Percentiles rank a stretch among this genome's conserved stretches.
These are phyloP conservation scores for Monascus purpureus DNA, from an alignment of 495 filamentous ascomycete genomes.

Conservation along the genomic window DNA sequence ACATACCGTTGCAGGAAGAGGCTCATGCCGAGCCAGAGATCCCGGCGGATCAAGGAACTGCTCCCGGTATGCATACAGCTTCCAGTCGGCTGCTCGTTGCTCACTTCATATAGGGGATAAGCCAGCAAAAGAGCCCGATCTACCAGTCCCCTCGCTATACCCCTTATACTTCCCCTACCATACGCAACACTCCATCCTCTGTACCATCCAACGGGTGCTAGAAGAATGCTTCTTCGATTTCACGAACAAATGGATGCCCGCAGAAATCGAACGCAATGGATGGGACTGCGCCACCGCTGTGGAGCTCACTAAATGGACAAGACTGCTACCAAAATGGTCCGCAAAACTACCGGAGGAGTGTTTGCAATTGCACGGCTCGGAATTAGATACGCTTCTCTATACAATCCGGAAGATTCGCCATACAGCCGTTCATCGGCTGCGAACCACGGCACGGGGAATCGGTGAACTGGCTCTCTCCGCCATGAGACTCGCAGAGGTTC, in stretches of 20 bases:
- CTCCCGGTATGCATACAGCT: too few species aligned
- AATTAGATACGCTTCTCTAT: slow-evolving; percentile 12
- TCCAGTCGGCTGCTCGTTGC: too few species aligned
- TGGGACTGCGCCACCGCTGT: slow-evolving; percentile 22
- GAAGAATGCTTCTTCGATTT: slow-evolving; percentile 30
- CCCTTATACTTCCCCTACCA: slow-evolving; percentile 24
- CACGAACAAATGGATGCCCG: slow-evolving; percentile 17
- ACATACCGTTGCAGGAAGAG: too few species aligned
- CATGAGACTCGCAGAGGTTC: slow-evolving; percentile 11
- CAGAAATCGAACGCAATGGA: slow-evolving; percentile 9
- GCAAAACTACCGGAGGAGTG: slow-evolving; percentile 9
- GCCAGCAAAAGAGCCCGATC: too few species aligned
- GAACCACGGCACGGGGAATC: slow-evolving; percentile 14
- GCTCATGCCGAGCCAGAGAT: too few species aligned
- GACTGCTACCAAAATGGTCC: slow-evolving; percentile 8
- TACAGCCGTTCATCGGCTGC: slow-evolving; percentile 21
- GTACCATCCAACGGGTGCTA: slow-evolving; percentile 18
- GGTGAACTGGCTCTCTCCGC: slow-evolving; percentile 16
- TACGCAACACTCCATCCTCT: slow-evolving; percentile 23
- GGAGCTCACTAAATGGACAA: slow-evolving; percentile 24
- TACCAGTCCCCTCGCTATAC: too few species aligned
- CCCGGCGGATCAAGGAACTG: too few species aligned
- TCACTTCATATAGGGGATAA: too few species aligned
- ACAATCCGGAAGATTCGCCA: slow-evolving; percentile 17
- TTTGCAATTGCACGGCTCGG: slow-evolving; percentile 1